These are phyloP conservation scores for Gossypium aridum DNA, from an alignment of 441 rosid genomes.

Conservation along the genomic window DNA sequence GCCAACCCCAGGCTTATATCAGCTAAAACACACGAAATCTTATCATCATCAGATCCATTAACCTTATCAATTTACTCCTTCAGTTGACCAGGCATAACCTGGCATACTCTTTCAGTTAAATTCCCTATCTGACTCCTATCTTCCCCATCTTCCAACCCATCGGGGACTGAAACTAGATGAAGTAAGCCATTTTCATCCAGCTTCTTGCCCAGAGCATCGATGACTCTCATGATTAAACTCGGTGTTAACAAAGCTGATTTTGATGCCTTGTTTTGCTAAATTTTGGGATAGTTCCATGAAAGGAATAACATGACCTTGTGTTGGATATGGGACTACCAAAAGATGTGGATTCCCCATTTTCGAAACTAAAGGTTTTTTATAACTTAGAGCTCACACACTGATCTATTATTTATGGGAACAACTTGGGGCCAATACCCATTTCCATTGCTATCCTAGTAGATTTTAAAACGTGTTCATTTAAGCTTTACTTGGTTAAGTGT, in stretches of 20 bases:
- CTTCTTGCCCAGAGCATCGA: constrained; percentile 14
- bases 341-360: constrained; percentile 27
- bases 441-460: neutral
- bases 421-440: neutral
- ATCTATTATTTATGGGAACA: neutral
- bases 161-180: constrained; percentile 34
- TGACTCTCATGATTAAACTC: constrained; percentile 25
- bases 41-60: constrained; percentile 15
- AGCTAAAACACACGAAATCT: constrained; percentile 14
- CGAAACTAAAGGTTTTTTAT: no score
- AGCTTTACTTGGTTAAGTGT: no score
- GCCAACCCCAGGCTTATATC: constrained; percentile 9
- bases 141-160: constrained; percentile 33
- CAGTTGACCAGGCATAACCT: constrained; percentile 36
- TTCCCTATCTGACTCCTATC: constrained; percentile 29
- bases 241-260: constrained; percentile 29
- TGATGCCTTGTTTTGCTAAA: constrained; percentile 26
- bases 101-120: constrained; percentile 28
- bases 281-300: constrained; percentile 33
- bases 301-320: constrained; percentile 40
- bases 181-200: constrained; percentile 6
- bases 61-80: constrained; percentile 31
- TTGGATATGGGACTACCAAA: constrained; percentile 30
- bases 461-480: neutral
- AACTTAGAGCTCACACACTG: neutral